Conservation (phyloP, 306 rosid species). For the Oxytropis ochrocephala region DNA sequence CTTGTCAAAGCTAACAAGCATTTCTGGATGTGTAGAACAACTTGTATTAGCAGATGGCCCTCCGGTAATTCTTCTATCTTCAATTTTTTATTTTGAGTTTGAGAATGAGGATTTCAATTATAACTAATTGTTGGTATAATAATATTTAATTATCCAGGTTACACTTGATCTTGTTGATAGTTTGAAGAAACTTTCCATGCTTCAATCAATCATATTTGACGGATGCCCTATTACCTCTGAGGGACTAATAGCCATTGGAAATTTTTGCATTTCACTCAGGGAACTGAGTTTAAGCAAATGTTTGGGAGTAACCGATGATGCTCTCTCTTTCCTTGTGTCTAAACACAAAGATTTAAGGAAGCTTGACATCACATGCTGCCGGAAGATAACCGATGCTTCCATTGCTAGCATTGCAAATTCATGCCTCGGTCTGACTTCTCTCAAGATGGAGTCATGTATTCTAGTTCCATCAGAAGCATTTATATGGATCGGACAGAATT, state of each 20-base stretch:
- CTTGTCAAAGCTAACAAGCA: constrained; percentile 52
- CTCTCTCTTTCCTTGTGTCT: constrained; percentile 57
- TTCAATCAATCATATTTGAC: constrained; percentile 77
- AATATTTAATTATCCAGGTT: constrained; percentile 49
- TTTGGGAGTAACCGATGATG: constrained; percentile 71
- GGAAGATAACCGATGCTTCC: constrained; percentile 63
- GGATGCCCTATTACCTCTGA: constrained; percentile 55
- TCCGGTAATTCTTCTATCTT: constrained; percentile 53
- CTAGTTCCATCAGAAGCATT: constrained; percentile 71
- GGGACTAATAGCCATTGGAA: constrained; percentile 81
- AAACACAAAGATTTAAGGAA: constrained; percentile 74
- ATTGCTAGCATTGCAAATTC: constrained; percentile 60
- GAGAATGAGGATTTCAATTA: background rate
- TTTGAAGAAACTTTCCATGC: constrained; percentile 52
- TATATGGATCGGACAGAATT: constrained; percentile 59
- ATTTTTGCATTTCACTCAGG: constrained; percentile 51
- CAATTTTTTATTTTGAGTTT: background rate
- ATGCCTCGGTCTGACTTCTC: constrained; percentile 64
- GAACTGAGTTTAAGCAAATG: constrained; percentile 92
- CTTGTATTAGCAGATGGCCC: constrained; percentile 64
- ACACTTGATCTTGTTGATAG: constrained; percentile 62
- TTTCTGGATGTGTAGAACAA: constrained; percentile 48
- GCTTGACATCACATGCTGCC: constrained; percentile 96
- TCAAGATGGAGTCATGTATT: constrained; percentile 85
- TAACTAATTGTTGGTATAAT: constrained; percentile 2